These are phyloP conservation scores for Salicornia ramosissima DNA, from an alignment of 148 eudicot species.

Conservation along the genomic window DNA sequence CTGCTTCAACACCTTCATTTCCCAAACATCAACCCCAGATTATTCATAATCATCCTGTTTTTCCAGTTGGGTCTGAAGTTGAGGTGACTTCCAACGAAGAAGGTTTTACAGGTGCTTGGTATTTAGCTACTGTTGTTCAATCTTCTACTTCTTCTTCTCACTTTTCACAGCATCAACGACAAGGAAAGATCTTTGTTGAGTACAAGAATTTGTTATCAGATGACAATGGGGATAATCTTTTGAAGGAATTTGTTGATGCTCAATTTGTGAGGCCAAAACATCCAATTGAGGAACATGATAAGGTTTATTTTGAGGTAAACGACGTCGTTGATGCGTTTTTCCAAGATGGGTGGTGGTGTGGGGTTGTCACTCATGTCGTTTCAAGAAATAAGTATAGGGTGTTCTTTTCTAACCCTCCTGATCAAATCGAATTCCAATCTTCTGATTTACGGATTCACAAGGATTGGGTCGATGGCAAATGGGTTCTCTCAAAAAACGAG, in stretches of 20 bases:
- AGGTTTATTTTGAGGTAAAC: conserved; percentile 15
- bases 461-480: conserved; percentile 28
- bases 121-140: conserved; percentile 37
- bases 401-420: conserved; percentile 23
- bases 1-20: not conserved
- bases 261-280: conserved; percentile 21
- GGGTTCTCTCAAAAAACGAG: conserved; percentile 31
- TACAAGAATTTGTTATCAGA: conserved; percentile 23
- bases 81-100: conserved; percentile 55
- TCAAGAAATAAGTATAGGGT: not conserved
- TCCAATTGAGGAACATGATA: conserved; percentile 7
- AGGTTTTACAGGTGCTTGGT: conserved; percentile 45
- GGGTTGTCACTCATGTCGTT: conserved; percentile 19
- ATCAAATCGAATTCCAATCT: conserved; percentile 16
- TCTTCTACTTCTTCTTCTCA: not conserved
- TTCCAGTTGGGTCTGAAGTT: conserved; percentile 37
- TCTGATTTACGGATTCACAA: conserved; percentile 25
- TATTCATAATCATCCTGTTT: too few species aligned
- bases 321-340: conserved; percentile 38
- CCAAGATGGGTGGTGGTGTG: conserved; percentile 35
- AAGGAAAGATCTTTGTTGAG: conserved; percentile 19
- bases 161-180: not conserved
- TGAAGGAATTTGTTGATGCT: conserved; percentile 22
- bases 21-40: not conserved
- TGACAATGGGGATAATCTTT: conserved; percentile 17